phyloP scores from a whole-genome alignment of 805 yeast species.

The Myxozyma neotropica region DNA sequence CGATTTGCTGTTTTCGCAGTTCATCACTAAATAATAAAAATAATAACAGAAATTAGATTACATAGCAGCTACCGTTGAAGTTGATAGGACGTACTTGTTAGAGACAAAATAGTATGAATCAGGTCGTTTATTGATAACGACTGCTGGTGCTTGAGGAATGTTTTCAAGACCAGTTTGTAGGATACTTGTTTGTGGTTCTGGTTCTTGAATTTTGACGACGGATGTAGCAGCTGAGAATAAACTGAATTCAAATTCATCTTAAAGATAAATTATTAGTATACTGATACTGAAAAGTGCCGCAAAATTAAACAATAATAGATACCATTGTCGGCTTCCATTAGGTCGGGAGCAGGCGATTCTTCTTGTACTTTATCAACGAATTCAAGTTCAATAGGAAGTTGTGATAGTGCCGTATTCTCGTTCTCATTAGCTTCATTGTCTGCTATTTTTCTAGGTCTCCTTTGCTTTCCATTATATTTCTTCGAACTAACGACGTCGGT shows the following conservation, averaged over 20 bases:
- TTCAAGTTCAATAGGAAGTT: background rate
- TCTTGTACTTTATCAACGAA: background rate
- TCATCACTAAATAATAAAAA: slow-evolving; percentile 3
- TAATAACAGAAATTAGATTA: too few relatives aligned
- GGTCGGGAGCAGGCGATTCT: background rate
- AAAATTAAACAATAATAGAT: background rate
- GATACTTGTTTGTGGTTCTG: background rate
- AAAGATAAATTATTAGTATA: background rate
- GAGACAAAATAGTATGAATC: slow-evolving; percentile 26
- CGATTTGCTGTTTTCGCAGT: background rate
- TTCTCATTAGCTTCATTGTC: background rate
- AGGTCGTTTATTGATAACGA: slow-evolving; percentile 26
- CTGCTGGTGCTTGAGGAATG: slow-evolving; percentile 14
- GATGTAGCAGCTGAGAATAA: slow-evolving; percentile 20
- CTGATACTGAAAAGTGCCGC: background rate
- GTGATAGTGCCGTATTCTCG: background rate
- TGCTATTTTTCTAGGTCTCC: background rate
- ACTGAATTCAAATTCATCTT: slow-evolving; percentile 27
- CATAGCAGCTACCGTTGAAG: too few relatives aligned
- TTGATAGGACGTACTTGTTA: slow-evolving; percentile 2
- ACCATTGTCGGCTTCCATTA: background rate
- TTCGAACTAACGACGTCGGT: background rate
- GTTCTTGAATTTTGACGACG: slow-evolving; percentile 15
- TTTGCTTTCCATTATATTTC: background rate
- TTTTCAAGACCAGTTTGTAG: background rate